A percentile compares a stretch with the other conserved stretches of the same genome.
Evolutionary conservation across 2,329 filamentous ascomycete species (phyloP).

Genomic region (Arthrobotrys iridis): DNA sequence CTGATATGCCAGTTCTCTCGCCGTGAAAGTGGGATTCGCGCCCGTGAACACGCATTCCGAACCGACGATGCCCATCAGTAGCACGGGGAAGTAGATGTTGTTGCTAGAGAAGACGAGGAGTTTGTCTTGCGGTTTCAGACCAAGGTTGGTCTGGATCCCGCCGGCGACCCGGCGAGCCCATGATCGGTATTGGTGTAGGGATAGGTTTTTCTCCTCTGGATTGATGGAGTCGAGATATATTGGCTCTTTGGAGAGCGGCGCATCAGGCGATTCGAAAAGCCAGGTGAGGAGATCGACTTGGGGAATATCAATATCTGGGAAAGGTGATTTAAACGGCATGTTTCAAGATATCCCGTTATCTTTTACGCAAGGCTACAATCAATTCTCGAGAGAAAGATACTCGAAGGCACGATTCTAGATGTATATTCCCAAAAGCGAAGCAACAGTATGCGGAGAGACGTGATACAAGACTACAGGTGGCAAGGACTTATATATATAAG

Average conservation of each 20-base stretch:
- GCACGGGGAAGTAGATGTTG: conserved; percentile 75
- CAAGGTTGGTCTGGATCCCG: conserved; percentile 62
- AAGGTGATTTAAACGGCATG: conserved; percentile 51
- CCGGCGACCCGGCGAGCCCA: conserved; percentile 75
- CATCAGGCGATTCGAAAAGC: conserved; percentile 55
- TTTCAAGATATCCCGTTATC: not conserved
- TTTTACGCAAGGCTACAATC: not conserved
- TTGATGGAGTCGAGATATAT: conserved; percentile 70
- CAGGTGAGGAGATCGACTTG: conserved; percentile 55
- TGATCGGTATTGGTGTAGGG: conserved; percentile 71
- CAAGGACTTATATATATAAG: not conserved
- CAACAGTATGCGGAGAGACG: no score
- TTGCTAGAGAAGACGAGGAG: conserved; percentile 79
- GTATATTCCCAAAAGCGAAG: not conserved
- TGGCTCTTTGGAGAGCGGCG: conserved; percentile 51
- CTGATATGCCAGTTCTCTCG: conserved; percentile 78
- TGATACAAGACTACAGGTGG: no score
- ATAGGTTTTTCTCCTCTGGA: conserved; percentile 75
- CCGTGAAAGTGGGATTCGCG: conserved; percentile 75
- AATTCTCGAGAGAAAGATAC: not conserved
- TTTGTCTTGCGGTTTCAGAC: conserved; percentile 72
- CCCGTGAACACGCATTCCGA: conserved; percentile 81
- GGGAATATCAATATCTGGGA: conserved; percentile 50
- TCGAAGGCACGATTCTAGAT: not conserved
- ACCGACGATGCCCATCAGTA: conserved; percentile 79